Evolutionary conservation across 1,284 basidiomycete genomes (phyloP).

Genomic region (Golubevia pallescens): DNA sequence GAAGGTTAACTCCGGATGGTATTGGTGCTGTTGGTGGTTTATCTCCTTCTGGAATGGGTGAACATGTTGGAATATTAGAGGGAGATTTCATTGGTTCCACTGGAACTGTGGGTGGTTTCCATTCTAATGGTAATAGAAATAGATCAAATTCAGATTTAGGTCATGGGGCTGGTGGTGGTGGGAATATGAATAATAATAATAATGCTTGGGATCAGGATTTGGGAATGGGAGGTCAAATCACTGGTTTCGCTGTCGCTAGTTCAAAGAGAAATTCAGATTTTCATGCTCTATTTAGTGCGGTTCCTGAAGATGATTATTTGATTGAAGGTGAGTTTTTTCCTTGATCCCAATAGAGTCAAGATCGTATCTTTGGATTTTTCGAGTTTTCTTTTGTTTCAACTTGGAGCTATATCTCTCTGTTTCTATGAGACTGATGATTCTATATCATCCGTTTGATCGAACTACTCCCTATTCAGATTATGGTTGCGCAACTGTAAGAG

Average conservation of each 20-base stretch:
- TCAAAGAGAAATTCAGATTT: constrained; percentile 94
- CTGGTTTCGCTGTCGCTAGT: constrained; percentile 93
- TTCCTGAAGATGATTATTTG: constrained; percentile 95
- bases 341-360: background rate
- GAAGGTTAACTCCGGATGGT: constrained; percentile 27
- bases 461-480: constrained; percentile 83
- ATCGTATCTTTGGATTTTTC: constrained; percentile 14
- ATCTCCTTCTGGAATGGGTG: constrained; percentile 22
- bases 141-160: background rate
- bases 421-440: constrained; percentile 14
- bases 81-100: too few relatives aligned
- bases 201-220: too few relatives aligned
- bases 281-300: constrained; percentile 81
- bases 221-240: constrained; percentile 21
- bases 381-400: background rate
- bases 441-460: too few relatives aligned
- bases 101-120: background rate
- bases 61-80: constrained; percentile 22
- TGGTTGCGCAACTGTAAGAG: constrained; percentile 91
- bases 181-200: too few relatives aligned
- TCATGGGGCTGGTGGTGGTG: too few relatives aligned
- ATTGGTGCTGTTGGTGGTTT: constrained; percentile 24
- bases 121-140: background rate
- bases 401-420: constrained; percentile 1
- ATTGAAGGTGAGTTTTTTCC: constrained; percentile 83